Conservation (phyloP, 805 yeast species). For the Gaillardinia entomophila region DNA sequence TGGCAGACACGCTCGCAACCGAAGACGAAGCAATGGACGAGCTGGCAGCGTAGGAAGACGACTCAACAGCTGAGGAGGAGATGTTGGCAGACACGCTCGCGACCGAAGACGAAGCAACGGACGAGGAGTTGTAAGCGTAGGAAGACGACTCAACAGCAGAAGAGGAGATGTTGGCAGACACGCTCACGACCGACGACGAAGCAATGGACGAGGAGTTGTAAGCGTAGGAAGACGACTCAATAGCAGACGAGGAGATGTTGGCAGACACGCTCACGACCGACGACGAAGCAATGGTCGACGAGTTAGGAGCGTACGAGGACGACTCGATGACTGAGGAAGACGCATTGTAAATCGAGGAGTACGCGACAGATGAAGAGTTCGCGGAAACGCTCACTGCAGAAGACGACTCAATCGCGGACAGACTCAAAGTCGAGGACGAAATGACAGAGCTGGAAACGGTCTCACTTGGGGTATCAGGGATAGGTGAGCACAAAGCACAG, state of each 20-base stretch:
- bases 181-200: constrained; percentile 1
- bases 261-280: neutral
- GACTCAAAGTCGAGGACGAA: neutral
- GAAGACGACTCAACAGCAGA: too few relatives aligned
- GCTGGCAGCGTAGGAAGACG: too few relatives aligned
- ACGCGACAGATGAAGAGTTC: neutral
- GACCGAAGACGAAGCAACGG: too few relatives aligned
- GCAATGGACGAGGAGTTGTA: neutral
- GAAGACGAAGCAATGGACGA: too few relatives aligned
- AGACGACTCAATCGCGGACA: neutral
- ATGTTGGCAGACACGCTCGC: too few relatives aligned
- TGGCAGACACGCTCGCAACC: too few relatives aligned
- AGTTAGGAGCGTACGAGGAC: neutral
- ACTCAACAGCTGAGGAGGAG: too few relatives aligned
- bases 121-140: too few relatives aligned
- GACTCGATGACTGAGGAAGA: constrained; percentile 1
- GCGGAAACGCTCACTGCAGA: neutral
- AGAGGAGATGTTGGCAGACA: neutral
- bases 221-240: too few relatives aligned
- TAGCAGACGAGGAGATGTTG: too few relatives aligned
- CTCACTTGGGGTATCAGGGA: neutral
- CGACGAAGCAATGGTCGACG: constrained; percentile 1
- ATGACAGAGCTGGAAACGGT: neutral
- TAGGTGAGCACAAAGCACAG: neutral
- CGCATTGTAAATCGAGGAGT: neutral